Conservation (phyloP, 805 yeast species). For the Zygotorulaspora florentina region DNA sequence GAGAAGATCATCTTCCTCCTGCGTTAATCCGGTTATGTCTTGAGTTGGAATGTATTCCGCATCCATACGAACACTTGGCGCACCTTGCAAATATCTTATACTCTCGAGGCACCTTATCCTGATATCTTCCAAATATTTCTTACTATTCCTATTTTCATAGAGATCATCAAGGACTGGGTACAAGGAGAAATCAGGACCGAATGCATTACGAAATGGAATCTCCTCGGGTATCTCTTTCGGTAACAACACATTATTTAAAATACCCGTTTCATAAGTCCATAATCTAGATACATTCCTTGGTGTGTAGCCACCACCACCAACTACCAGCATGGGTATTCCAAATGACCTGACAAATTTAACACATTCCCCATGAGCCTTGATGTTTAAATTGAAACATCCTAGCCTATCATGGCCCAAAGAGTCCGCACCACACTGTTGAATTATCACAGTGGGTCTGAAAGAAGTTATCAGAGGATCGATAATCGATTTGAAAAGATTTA, state of each 20-base stretch:
- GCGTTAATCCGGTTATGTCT: conserved; percentile 40
- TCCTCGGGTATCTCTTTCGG: conserved; percentile 70
- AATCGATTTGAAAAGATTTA: conserved; percentile 52
- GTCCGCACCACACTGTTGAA: conserved; percentile 98
- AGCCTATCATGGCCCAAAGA: conserved; percentile 92
- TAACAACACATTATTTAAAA: conserved; percentile 72
- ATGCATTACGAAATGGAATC: conserved; percentile 74
- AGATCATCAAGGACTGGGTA: conserved; percentile 80
- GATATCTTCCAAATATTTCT: conserved; percentile 76
- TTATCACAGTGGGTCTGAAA: conserved; percentile 92
- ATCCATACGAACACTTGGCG: conserved; percentile 89
- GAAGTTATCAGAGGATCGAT: conserved; percentile 84
- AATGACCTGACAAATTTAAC: conserved; percentile 81
- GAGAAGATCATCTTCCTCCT: conserved; percentile 41
- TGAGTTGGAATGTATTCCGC: conserved; percentile 73
- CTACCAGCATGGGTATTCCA: conserved; percentile 84
- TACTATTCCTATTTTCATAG: conserved; percentile 80
- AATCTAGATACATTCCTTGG: conserved; percentile 94
- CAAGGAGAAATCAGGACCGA: conserved; percentile 85
- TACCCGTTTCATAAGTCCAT: conserved; percentile 92
- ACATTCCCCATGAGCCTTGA: conserved; percentile 95
- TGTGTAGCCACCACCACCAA: conserved; percentile 98
- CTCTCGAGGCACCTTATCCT: conserved; percentile 74
- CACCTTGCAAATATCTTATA: conserved; percentile 75
- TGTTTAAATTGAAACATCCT: conserved; percentile 92